Conservation (phyloP, 2,329 filamentous ascomycete species). For the Cladosporium austrohemisphaericum region DNA sequence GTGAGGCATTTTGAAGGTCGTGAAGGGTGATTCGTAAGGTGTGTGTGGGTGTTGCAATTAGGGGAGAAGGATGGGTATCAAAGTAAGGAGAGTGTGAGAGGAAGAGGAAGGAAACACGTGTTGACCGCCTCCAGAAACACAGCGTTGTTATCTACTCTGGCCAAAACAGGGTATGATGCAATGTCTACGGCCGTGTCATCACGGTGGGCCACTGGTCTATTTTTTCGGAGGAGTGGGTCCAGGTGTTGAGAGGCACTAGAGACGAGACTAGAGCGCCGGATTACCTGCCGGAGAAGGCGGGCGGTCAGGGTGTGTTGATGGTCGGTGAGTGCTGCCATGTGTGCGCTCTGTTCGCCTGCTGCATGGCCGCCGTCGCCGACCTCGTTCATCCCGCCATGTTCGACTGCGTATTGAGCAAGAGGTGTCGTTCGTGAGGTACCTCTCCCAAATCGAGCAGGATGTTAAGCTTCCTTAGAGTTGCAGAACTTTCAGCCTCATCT, state of each 20-base stretch:
- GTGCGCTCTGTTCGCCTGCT: too few species aligned
- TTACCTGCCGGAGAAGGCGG: not conserved
- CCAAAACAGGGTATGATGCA: not conserved
- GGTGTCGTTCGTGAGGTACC: too few species aligned
- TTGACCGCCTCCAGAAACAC: not conserved
- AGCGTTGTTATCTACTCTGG: conserved; percentile 7
- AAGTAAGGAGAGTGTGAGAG: not conserved
- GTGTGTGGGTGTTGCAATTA: not conserved
- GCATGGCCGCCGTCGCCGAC: too few species aligned
- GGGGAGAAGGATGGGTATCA: not conserved
- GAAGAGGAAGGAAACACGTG: not conserved
- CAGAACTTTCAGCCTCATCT: conserved; percentile 8
- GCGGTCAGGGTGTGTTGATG: conserved; percentile 4
- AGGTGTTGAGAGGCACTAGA: conserved; percentile 8
- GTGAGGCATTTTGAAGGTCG: conserved; percentile 16
- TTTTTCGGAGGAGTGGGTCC: conserved; percentile 7
- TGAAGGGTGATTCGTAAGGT: not conserved
- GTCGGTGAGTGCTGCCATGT: not conserved
- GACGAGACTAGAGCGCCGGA: too few species aligned
- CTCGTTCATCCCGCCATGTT: too few species aligned
- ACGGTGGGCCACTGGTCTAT: conserved; percentile 4
- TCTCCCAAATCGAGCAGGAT: too few species aligned
- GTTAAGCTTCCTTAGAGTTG: conserved; percentile 2
- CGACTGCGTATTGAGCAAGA: too few species aligned
- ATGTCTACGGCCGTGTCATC: conserved; percentile 2